Conservation (phyloP, 345 rosid genomes). For the Euphorbia tirucalli region DNA sequence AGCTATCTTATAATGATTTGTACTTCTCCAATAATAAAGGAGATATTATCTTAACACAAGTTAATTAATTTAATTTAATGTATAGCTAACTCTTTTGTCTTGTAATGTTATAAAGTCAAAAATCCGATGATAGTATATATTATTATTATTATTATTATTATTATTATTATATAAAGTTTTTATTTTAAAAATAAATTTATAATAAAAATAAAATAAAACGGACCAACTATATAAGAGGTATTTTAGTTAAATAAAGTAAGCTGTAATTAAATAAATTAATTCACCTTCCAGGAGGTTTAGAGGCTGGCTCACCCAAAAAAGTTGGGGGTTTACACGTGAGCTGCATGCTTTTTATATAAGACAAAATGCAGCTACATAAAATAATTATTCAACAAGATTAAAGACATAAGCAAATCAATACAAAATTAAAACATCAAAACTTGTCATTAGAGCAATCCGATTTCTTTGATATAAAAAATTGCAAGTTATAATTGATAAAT, state of each 20-base stretch:
- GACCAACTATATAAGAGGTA: background rate
- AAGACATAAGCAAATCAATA: background rate
- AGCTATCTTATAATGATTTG: too few species aligned
- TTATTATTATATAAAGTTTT: too few species aligned
- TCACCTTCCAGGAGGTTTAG: conserved; percentile 1
- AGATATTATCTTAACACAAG: background rate
- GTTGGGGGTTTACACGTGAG: conserved; percentile 14
- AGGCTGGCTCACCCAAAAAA: background rate
- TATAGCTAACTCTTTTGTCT: background rate
- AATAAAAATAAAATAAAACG: background rate
- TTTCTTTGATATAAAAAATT: too few species aligned
- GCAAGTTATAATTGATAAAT: too few species aligned
- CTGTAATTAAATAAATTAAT: background rate
- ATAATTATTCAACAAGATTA: background rate
- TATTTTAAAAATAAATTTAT: background rate
- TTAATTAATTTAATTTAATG: background rate
- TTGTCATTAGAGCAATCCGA: too few species aligned
- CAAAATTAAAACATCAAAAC: background rate
- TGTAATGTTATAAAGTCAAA: background rate
- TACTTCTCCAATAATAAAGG: conserved; percentile 1
- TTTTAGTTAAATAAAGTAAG: background rate
- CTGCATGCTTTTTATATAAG: conserved; percentile 13
- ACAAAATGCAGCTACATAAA: background rate
- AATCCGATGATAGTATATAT: background rate
- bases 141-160: too few species aligned